Conservation (phyloP, 495 filamentous ascomycete species). For the Lichina pygmaea region DNA sequence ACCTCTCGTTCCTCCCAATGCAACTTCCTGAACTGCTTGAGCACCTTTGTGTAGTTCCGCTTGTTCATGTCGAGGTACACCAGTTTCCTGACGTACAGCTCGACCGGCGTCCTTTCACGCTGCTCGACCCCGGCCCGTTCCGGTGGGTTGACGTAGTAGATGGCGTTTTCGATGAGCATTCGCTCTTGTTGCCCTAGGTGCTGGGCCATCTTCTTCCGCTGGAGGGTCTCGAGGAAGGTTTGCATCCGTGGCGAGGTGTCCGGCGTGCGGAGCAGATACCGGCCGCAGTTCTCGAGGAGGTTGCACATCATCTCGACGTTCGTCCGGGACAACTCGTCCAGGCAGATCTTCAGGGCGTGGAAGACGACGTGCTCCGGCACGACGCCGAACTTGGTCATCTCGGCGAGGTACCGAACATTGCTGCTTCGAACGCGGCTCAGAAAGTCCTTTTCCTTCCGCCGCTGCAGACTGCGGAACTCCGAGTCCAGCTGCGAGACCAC, state of each 20-base stretch:
- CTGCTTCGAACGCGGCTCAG: conserved; percentile 76
- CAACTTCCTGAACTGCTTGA: conserved; percentile 79
- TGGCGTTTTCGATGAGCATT: conserved; percentile 94
- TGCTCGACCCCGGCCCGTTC: conserved; percentile 54
- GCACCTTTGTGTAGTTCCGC: conserved; percentile 70
- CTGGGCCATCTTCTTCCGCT: conserved; percentile 86
- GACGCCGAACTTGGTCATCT: conserved; percentile 93
- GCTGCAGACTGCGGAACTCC: conserved; percentile 88
- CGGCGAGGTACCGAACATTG: conserved; percentile 91
- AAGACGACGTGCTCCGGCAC: conserved; percentile 98
- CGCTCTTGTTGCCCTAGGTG: conserved; percentile 87
- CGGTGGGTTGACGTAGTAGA: conserved; percentile 94
- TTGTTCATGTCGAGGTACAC: conserved; percentile 85
- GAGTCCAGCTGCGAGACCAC: conserved; percentile 82
- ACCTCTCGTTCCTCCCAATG: conserved; percentile 91
- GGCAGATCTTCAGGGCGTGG: conserved; percentile 88
- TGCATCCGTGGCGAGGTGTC: conserved; percentile 83
- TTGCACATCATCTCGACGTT: conserved; percentile 98
- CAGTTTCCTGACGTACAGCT: conserved; percentile 74
- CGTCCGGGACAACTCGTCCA: conserved; percentile 94
- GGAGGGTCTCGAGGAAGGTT: conserved; percentile 79
- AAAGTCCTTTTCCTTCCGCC: conserved; percentile 96
- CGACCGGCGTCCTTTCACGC: conserved; percentile 81
- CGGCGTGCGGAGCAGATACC: conserved; percentile 78
- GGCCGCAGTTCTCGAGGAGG: conserved; percentile 88